Base-by-base conservation (phyloP, 441 rosid genomes). In the Cnidoscolus chayamansa region DNA sequence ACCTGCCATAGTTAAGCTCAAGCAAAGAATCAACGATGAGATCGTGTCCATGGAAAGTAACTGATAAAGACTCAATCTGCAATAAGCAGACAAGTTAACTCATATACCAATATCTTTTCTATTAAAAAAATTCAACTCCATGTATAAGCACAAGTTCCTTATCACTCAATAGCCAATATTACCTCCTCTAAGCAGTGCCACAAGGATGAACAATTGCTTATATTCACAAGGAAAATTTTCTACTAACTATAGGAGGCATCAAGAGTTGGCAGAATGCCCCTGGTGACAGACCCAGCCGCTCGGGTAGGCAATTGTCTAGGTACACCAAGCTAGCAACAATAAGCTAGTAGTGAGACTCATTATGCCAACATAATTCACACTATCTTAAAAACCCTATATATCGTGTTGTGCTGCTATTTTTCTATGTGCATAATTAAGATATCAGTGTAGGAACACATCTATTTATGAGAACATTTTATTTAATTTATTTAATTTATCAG, bases 1-100 rank as follows among this genome's bases (percentile, higher is more conserved):
- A 87, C 92, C 94, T 89, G 70, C 99, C 99, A 81, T 94, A 94
- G 74, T 94, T 94, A 74, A 94, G 99, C 88, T 92, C 99, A 81
- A 94, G 81, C 75, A 81, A 80, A 19, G 99, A 84, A 81, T 94
- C 98, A 54, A 94, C 93, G 57, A 94, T 89, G 65, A 94, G 94
- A 69, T 94, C 97, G 61, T 94, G 89, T 35, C 98, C 98, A 61
- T 94, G 98, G 73, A 94, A 94, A 59, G 99, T 94, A 16, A 94
- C 93, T 58, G 98, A 92, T 58, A 94, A 71, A 20, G 99, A 92
- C 77, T 90, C 99, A 49, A 94, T 90, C 98, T 94, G 97, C 84
- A 85, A 81, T 35, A 17, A 74, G 7, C 56, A 64, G 12, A 57
- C 7, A 37, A 72, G 12, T 57, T 31, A 65, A 35, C 20, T 48